A percentile compares a stretch with the other conserved stretches of the same genome.
These are phyloP conservation scores for Solanum lycopersicoides DNA, from an alignment of 257 asterid genomes.

Conservation along the genomic window DNA sequence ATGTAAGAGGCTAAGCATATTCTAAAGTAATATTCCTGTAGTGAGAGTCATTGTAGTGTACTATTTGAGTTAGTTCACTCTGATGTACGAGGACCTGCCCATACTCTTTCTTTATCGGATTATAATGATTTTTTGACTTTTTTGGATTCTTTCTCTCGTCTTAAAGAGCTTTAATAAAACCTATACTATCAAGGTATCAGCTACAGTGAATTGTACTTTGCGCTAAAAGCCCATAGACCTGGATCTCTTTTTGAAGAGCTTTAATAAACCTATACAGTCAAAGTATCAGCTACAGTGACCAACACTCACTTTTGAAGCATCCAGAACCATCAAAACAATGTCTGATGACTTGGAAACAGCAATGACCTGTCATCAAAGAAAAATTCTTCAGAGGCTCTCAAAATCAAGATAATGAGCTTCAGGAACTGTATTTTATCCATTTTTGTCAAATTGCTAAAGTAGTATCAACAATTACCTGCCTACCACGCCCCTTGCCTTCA, in stretches of 20 bases:
- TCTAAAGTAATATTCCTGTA: no score
- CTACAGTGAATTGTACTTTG: background rate
- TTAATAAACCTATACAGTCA: background rate
- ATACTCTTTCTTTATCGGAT: no score
- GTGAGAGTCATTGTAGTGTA: no score
- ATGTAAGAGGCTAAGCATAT: no score
- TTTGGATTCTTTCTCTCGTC: no score
- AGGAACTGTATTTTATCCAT: background rate
- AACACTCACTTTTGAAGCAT: slow-evolving; percentile 58
- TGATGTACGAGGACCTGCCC: no score
- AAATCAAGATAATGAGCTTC: background rate
- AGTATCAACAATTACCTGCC: slow-evolving; percentile 49
- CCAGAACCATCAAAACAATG: slow-evolving; percentile 79
- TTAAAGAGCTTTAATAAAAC: background rate
- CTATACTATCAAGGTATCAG: background rate
- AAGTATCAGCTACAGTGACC: background rate
- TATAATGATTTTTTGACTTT: no score
- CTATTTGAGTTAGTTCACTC: no score
- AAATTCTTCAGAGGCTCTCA: background rate
- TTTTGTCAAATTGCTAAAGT: background rate
- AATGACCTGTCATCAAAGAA: slow-evolving; percentile 52
- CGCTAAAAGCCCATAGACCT: background rate
- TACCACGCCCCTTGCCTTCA: slow-evolving; percentile 99
- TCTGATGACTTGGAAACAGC: slow-evolving; percentile 97
- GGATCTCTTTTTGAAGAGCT: background rate